Percentiles rank a stretch among this genome's conserved stretches.
These are phyloP conservation scores for Paramecium primaurelia DNA, from an alignment of 73 alveolate species.

Conservation along the genomic window DNA sequence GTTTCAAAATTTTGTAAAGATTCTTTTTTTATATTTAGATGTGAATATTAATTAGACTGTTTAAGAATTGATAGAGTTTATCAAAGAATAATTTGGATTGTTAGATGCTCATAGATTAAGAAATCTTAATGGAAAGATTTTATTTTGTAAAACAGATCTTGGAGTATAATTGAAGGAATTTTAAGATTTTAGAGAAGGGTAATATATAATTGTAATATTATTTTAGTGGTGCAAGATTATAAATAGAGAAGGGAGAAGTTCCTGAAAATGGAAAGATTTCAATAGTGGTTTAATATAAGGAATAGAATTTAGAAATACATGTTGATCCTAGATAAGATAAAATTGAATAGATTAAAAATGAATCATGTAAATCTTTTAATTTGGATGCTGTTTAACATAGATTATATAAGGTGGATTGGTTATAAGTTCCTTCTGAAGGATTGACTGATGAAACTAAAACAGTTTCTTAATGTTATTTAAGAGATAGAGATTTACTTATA, in stretches of 20 bases:
- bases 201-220: not conserved
- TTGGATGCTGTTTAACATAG: constrained; percentile 54
- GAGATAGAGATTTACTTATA: constrained; percentile 16
- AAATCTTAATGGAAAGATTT: not conserved
- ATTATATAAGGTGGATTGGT: constrained; percentile 71
- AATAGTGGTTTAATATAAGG: constrained; percentile 46
- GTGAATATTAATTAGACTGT: not conserved
- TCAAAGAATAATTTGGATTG: not conserved
- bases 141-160: not conserved
- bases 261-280: constrained; percentile 72
- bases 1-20: not conserved
- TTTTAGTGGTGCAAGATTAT: constrained; percentile 66
- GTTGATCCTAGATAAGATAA: constrained; percentile 57
- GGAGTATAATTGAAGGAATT: not conserved
- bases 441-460: constrained; percentile 59
- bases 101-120: not conserved
- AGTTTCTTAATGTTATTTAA: not conserved
- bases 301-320: constrained; percentile 49
- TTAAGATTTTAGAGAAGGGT: constrained; percentile 37
- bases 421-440: constrained; percentile 70
- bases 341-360: constrained; percentile 63
- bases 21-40: not conserved
- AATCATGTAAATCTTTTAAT: constrained; percentile 65
- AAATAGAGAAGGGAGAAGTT: constrained; percentile 72
- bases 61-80: not conserved